Conservation (phyloP, 2,329 filamentous ascomycete species). For the Falciphora oryzae region DNA sequence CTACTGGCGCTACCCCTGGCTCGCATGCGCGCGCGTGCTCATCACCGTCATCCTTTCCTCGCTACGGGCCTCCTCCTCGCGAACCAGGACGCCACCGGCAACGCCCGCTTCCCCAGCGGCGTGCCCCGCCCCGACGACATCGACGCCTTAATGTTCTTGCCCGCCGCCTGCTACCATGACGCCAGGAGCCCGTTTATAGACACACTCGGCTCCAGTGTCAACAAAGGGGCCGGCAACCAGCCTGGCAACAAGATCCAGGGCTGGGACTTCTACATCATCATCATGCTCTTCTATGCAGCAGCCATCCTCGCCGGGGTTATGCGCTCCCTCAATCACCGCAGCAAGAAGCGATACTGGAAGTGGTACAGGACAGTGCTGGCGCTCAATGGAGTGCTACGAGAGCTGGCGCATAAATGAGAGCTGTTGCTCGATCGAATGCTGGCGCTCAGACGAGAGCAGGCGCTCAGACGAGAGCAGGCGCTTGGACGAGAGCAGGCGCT, state of each 20-base stretch:
- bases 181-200: constrained; percentile 8
- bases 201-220: constrained; percentile 14
- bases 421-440: no score
- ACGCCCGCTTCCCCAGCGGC: constrained; percentile 21
- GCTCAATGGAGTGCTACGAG: no score
- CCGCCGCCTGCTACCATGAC: constrained; percentile 27
- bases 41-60: constrained; percentile 24
- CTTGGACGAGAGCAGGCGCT: no score
- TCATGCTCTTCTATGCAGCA: constrained; percentile 19
- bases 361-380: no score
- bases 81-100: constrained; percentile 24
- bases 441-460: no score
- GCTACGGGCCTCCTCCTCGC: constrained; percentile 26
- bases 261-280: constrained; percentile 21
- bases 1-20: constrained; percentile 26
- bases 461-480: no score
- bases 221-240: constrained; percentile 15
- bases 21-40: constrained; percentile 24
- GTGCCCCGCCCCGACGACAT: constrained; percentile 22
- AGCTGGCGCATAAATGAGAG: no score
- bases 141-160: constrained; percentile 22
- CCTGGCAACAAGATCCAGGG: constrained; percentile 14
- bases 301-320: constrained; percentile 19
- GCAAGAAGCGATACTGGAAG: constrained; percentile 15
- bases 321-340: constrained; percentile 17